A percentile compares a stretch with the other conserved stretches of the same genome.
These are phyloP conservation scores for Hypoxylon lenormandii DNA, from an alignment of 495 filamentous ascomycete species.

Conservation along the genomic window DNA sequence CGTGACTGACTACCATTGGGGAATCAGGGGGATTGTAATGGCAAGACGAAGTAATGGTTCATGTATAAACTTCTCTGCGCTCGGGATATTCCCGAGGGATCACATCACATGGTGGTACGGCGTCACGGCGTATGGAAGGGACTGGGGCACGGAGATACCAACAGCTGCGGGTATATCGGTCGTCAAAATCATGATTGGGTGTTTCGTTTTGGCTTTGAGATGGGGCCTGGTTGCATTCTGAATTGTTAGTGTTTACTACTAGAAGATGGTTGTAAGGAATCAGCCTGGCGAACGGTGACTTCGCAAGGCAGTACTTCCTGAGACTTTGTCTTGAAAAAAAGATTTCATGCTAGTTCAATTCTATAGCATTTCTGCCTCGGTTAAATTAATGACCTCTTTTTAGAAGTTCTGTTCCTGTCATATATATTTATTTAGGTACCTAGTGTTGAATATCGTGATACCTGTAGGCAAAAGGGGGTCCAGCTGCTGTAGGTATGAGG, in stretches of 20 bases:
- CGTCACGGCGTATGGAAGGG: constrained; percentile 45
- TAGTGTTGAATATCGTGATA: too few species aligned
- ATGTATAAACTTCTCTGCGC: constrained; percentile 52
- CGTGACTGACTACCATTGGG: constrained; percentile 33
- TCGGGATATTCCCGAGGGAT: constrained; percentile 46
- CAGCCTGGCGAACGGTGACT: constrained; percentile 7
- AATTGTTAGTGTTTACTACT: constrained; percentile 23
- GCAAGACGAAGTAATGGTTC: constrained; percentile 46
- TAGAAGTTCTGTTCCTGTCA: too few species aligned
- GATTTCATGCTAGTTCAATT: constrained; percentile 15
- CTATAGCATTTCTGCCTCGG: too few species aligned
- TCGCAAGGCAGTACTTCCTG: constrained; percentile 26
- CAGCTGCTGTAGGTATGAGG: too few species aligned
- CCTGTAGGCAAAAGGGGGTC: too few species aligned
- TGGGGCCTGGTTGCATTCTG: constrained; percentile 27
- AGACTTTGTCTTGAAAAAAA: not conserved
- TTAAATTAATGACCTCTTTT: too few species aligned
- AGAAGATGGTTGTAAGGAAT: constrained; percentile 13
- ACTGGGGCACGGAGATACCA: constrained; percentile 49
- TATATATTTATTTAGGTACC: too few species aligned
- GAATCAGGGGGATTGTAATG: constrained; percentile 22
- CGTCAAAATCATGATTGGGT: constrained; percentile 43
- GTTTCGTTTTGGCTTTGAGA: constrained; percentile 22
- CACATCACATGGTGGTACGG: constrained; percentile 45
- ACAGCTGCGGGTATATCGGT: constrained; percentile 48